Evolutionary conservation across 345 rosid species (phyloP).

Genomic region (Bretschneidera sinensis): DNA sequence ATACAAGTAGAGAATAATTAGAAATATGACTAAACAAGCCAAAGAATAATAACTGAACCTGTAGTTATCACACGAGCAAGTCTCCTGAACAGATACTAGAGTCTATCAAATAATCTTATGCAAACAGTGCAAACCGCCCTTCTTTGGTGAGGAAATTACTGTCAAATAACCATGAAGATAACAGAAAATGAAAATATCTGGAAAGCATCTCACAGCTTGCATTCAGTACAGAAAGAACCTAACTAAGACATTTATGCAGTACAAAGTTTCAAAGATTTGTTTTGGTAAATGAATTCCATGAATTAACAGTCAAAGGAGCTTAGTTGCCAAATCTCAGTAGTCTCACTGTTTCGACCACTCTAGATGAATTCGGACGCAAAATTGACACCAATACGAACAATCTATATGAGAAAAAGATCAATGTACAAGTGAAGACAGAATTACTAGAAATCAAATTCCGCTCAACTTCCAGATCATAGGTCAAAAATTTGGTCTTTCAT

Average conservation of each 20-base stretch:
- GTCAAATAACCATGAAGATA: background rate
- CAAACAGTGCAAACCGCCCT: background rate
- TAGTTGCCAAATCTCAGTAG: background rate
- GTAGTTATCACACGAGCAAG: background rate
- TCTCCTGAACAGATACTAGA: background rate
- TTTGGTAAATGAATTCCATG: background rate
- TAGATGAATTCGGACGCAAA: background rate
- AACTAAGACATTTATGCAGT: background rate
- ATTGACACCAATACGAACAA: background rate
- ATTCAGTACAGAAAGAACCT: no score
- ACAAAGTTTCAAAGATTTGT: background rate
- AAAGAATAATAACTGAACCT: background rate
- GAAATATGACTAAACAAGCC: background rate
- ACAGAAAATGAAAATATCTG: background rate
- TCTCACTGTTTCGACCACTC: background rate
- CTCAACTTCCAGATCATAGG: conserved; percentile 15
- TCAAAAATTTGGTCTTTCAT: conserved; percentile 8
- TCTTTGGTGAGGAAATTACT: background rate
- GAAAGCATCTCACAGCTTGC: no score
- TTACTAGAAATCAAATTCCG: background rate
- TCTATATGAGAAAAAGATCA: conserved; percentile 4
- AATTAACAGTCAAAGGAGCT: background rate
- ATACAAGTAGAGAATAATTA: background rate
- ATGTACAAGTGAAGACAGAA: conserved; percentile 5
- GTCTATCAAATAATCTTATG: background rate